Base-by-base conservation (phyloP, 441 rosid genomes). In the Breynia disticha region DNA sequence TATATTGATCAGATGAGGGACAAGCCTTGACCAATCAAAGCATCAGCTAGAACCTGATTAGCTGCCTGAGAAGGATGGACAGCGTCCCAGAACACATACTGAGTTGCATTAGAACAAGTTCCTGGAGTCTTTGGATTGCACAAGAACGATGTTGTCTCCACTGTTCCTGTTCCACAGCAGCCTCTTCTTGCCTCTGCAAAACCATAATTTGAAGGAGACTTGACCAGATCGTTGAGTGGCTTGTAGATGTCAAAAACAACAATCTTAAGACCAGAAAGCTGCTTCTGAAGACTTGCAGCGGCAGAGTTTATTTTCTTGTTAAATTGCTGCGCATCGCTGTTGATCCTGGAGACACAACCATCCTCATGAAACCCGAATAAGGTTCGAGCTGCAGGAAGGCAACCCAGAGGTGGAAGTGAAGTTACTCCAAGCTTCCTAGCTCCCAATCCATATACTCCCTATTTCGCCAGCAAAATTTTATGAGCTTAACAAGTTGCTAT, bases 1-100 rank as follows among this genome's bases (percentile, higher is more conserved):
- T 2, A 28, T 28, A 28, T 28, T 28, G 8, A 28, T 28, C 35
- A 41, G 44, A 88, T 10, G 49, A 88, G 95, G 64, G 87, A 38
- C 39, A 86, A 7, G 19, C 98, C 98, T 45, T 72, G 77, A 52
- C 55, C 59, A 48, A 88, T 60, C 67, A 91, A 64, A 1, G 87
- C 55, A 65, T 68, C 79, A 15, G 97, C 91, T 51, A 91, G 89
- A 56, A 88, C 68, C 62, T 83, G 75, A 68, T 91, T 88, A 17
- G 95, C 85, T 47, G 97, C 95, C 72, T 91, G 66, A 44, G 97
- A 80, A 9, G 97, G 97, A 70, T 88, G 98, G 20, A 88, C 87
- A 62, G 86, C 73, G 72, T 93, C 97, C 81, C 87, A 93, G 59
- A 93, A 93, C 71, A 93, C 91, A 61, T 79, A 86, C 67, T 84